Base-by-base conservation (phyloP, 164 flowering plant species). In the Vitis riparia region DNA sequence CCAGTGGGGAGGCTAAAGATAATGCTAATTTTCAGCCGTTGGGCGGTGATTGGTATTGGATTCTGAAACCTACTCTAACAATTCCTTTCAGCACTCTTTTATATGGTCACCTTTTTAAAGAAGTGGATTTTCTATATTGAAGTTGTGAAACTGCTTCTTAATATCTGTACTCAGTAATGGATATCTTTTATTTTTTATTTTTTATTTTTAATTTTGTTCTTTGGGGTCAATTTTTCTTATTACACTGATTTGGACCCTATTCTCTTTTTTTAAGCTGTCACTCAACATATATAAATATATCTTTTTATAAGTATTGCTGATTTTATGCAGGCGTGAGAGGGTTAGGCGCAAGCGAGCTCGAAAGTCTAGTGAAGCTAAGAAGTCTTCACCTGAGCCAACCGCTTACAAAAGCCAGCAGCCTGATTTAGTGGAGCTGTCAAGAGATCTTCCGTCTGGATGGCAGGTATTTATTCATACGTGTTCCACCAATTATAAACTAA, bases 1-100 rank as follows among this genome's bases (percentile, higher is more conserved):
- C 99, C 13, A 89, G 91, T 80, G 97, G 98, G 63, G 98, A 87
- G 74, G 99, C 97, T 58, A 89, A 79, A 81, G 94, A 85, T 53
- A 96, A 96, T 83, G 99, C 99, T 32, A 96, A 96, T 80, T 96
- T 96, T 79, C 98, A 90, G 81, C 98, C 98, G 9, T 73, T 96
- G 59, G 99, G 98, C 68, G 89, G 97, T 77, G 97, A 96, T 78
- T 93, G 99, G 99, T 96, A 87, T 59, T 86, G 4, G 47, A 30
- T 37, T 55, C 23, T 66, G 27, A 55, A n/a, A 8, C 10, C 16
- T 55, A 37, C 55, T 19, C 5, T 27, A 12, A 9, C 14, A 11
- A 44, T n/a, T 11, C 49, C 13, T 55, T 9, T 14, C 9, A n/a
- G 19, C n/a, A 14, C 50, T 60, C 8, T 19, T 30, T 8, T 59